Evolutionary conservation across 306 rosid genomes (phyloP), one percentile per base, ranked within the genome.

Genomic region (Pyrus communis): DNA sequence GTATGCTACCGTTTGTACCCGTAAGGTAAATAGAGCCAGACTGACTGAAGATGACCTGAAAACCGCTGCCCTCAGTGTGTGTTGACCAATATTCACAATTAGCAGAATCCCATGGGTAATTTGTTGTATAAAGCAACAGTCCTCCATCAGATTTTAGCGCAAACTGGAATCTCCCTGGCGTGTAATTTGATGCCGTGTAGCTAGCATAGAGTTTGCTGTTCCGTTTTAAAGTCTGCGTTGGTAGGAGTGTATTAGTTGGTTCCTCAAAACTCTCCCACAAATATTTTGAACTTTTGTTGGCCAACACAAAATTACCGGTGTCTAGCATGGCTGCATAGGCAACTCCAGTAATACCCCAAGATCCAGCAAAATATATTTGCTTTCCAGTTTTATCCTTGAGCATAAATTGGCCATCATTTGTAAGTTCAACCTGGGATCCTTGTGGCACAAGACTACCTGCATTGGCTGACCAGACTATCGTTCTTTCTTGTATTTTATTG

Each of bases 401-500:
- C 59, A 27, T 14, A 30, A 83, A 46, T 38, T 15, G 54, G 9
- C 89, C 88, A 51, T 78, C 64, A 7, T 40, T 11, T 54, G 85
- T 81, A 9, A 88, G 83, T 38, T 76, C 69, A 63, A 85, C 62
- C 49, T 35, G 40, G 2, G 91, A 83, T n/a, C 86, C 88, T 23
- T 9, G 27, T 11, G 52, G 78, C 33, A 66, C 85, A 7, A 75
- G 77, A 9, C 64, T 51, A n/a, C 21, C 7, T 2, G 82, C 38
- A 64, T 83, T 88, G 68, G 87, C 77, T 7, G 79, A 83, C 91
- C 91, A 88, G 7, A 88, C 84, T 15, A 85, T 33, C 2, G 87
- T 86, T 40, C 21, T 81, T 22, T 86, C 79, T 11, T 76, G 58
- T 52, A 84, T 83, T 33, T 43, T 86, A 74, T 86, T 33, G 67